Evolutionary conservation across 306 rosid species (phyloP).

Genomic region (Trifolium subterraneum): DNA sequence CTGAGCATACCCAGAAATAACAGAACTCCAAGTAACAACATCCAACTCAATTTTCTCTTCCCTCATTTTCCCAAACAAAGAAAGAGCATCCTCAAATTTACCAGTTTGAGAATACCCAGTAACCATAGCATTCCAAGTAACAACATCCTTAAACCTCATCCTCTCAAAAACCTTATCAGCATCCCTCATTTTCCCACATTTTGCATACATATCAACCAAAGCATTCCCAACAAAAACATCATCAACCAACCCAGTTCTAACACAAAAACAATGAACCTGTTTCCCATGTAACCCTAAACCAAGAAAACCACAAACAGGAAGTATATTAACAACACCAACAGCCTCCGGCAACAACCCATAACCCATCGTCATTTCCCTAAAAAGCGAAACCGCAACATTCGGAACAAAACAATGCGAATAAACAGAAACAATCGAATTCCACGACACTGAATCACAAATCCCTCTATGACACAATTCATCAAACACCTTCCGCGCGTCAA

Average conservation of each 20-base stretch:
- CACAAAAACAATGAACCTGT: constrained; percentile 68
- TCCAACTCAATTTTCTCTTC: constrained; percentile 63
- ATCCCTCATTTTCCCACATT: constrained; percentile 72
- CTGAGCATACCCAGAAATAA: constrained; percentile 81
- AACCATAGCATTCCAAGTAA: constrained; percentile 91
- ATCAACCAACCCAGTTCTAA: constrained; percentile 67
- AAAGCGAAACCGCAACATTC: constrained; percentile 50
- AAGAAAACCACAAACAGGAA: constrained; percentile 72
- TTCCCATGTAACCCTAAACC: constrained; percentile 57
- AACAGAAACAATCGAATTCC: constrained; percentile 79
- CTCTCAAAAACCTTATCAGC: constrained; percentile 67
- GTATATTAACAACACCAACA: constrained; percentile 73
- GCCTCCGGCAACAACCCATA: constrained; percentile 54
- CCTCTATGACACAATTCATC: constrained; percentile 65
- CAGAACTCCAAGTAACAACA: constrained; percentile 90
- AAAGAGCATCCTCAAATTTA: constrained; percentile 61
- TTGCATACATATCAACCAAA: constrained; percentile 78
- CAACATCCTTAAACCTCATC: constrained; percentile 83
- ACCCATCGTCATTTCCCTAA: constrained; percentile 51
- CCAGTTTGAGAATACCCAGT: constrained; percentile 84
- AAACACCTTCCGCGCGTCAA: constrained; percentile 63
- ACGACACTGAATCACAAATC: constrained; percentile 70
- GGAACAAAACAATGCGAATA: constrained; percentile 52
- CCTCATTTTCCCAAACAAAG: constrained; percentile 70
- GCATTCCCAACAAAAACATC: constrained; percentile 89